A percentile compares a stretch with the other conserved stretches of the same genome.
These are phyloP conservation scores for Backusella morwellensis DNA, from an alignment of 192 early-diverging fungal genomes.

Conservation along the genomic window DNA sequence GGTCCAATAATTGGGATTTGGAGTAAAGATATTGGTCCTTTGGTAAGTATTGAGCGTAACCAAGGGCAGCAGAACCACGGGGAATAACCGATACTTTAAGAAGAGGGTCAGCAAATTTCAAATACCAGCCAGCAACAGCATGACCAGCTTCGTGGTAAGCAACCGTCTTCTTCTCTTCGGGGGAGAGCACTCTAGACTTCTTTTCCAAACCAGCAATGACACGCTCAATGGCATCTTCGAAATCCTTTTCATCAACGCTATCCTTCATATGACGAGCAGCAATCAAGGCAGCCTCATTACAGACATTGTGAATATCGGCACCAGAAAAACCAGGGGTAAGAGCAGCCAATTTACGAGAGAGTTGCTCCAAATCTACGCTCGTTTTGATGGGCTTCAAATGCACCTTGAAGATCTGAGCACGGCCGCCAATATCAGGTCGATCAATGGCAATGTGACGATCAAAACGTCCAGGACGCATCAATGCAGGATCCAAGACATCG, in stretches of 20 bases:
- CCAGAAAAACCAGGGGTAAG: conserved; percentile 98
- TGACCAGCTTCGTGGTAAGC: conserved; percentile 99
- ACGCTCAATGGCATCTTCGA: conserved; percentile 97
- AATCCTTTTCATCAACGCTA: conserved; percentile 81
- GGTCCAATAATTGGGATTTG: conserved; percentile 85
- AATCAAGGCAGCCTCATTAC: conserved; percentile 98
- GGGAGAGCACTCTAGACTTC: conserved; percentile 91
- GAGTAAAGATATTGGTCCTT: conserved; percentile 97
- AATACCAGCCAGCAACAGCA: conserved; percentile 97
- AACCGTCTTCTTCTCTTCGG: conserved; percentile 98
- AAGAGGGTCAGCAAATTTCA: conserved; percentile 93
- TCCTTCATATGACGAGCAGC: conserved; percentile 85
- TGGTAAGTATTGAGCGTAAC: conserved; percentile 99
- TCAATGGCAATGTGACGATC: conserved; percentile 98
- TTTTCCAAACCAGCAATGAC: conserved; percentile 98
- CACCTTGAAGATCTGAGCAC: conserved; percentile 95
- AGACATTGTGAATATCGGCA: conserved; percentile 97
- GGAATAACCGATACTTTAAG: conserved; percentile 99
- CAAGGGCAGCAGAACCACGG: conserved; percentile 90
- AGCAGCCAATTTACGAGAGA: conserved; percentile 87
- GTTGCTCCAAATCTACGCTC: conserved; percentile 70
- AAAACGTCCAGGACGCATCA: conserved; percentile 97
- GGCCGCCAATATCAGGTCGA: conserved; percentile 94
- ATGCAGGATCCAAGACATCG: conserved; percentile 93
- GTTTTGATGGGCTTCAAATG: conserved; percentile 93